Evolutionary conservation across 768 basidiomycete species (phyloP), one percentile per base, ranked within the genome.

Genomic region (Heimioporus sp.): DNA sequence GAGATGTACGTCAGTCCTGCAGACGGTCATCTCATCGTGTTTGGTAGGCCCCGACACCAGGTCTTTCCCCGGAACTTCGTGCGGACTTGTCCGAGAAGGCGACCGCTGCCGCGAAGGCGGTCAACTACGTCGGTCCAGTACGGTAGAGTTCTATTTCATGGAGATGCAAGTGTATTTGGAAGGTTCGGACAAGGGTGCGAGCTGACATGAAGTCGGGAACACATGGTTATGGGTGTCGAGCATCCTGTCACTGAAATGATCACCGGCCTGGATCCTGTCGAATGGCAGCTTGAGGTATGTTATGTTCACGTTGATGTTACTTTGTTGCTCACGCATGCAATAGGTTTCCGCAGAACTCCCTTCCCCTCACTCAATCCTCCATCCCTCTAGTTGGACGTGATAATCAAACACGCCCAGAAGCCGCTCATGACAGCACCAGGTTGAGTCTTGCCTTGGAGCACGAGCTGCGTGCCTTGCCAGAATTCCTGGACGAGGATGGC

Each of bases 61-160:
- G 92, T 2, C 72, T 98, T 40, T 82, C 86, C 2, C 73, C 82
- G 2, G 90, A 91, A 50, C 76, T 95, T 41, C 79, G 94, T 30
- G 83, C 81, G 30, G 87, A 93, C 59, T 72, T 98, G 53, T 85
- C 91, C 44, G 80, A 79, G 34, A 96, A 94, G 69, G 94, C 95
- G 3, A 80, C 94, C 21, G 91, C 90, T 43, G 94, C 95, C n/a
- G 93, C 94, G 6, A 83, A 80, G 64, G 94, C 94, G 4, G 94
- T 98, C 43, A 79, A 86, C 53, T 98, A 98, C 63, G 85, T 91
- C 32, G 92, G 92, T 31, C 92, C 10, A 92, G 92, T 5, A 94
- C 92, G 0, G 90, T 94, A n/a, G 94, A 98, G 66, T 97, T 98
- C 61, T 96, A 86, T 63, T 97, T 97, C 65, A 95, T 95, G 93